These are phyloP conservation scores for Kuraishia ogatae DNA, from an alignment of 805 yeast genomes.

Conservation along the genomic window DNA sequence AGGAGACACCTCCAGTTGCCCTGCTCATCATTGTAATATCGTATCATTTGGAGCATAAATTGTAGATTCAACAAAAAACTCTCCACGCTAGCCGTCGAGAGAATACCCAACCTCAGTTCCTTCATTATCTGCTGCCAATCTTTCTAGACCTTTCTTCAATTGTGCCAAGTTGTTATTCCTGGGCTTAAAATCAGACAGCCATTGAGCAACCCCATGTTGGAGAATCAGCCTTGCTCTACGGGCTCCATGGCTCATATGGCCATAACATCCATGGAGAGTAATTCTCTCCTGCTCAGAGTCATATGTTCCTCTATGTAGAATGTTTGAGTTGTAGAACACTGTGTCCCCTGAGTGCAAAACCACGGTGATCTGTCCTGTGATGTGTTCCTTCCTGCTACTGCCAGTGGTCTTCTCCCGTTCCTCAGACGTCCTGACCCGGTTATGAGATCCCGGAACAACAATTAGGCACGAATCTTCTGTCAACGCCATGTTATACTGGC, in stretches of 20 bases:
- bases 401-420: constrained; percentile 30
- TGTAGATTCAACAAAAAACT: no score
- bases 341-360: constrained; percentile 39
- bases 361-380: constrained; percentile 31
- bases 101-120: constrained; percentile 11
- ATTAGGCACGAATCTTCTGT: constrained; percentile 37
- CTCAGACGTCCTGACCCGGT: constrained; percentile 32
- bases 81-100: constrained; percentile 11
- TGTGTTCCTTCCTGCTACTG: constrained; percentile 24
- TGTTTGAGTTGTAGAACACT: constrained; percentile 41
- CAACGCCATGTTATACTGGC: constrained; percentile 43
- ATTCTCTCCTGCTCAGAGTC: constrained; percentile 27
- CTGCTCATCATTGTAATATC: no score
- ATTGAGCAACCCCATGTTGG: constrained; percentile 42
- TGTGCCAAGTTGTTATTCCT: constrained; percentile 8
- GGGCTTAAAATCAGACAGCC: constrained; percentile 30
- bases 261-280: constrained; percentile 43
- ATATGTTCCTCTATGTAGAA: constrained; percentile 39
- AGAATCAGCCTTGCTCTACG: constrained; percentile 40
- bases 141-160: constrained; percentile 28
- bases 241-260: constrained; percentile 31
- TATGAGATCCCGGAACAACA: constrained; percentile 40
- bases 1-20: no score
- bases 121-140: constrained; percentile 30
- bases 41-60: no score